These are phyloP conservation scores for Triticum turgidum DNA, from an alignment of 176 grass and related monocot genomes.

Conservation along the genomic window DNA sequence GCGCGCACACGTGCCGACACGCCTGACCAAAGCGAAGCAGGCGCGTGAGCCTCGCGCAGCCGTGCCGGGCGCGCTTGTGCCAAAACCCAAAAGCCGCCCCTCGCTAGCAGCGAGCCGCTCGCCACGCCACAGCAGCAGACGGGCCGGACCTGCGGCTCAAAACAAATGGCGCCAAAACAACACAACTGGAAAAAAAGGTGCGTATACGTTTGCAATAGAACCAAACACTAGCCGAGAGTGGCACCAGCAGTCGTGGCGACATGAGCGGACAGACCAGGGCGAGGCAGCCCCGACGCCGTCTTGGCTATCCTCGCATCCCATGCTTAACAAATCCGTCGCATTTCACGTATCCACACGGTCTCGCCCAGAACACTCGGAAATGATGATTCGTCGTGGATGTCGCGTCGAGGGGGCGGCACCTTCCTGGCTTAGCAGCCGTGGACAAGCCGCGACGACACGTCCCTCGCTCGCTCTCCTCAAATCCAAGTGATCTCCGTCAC, in stretches of 20 bases:
- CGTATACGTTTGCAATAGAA: not conserved
- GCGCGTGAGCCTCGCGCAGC: not conserved
- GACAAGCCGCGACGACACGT: not conserved
- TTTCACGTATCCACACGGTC: too few species aligned
- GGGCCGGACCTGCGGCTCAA: not conserved
- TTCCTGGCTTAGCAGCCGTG: not conserved
- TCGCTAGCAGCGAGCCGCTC: not conserved
- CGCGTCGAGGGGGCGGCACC: not conserved
- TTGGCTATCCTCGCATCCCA: not conserved
- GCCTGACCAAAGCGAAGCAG: not conserved
- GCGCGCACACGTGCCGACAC: not conserved
- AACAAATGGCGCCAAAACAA: not conserved
- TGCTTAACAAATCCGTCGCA: not conserved
- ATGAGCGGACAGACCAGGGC: not conserved
- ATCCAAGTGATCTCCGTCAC: not conserved
- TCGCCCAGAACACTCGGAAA: not conserved
- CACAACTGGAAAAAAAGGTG: not conserved
- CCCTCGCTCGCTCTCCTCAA: not conserved
- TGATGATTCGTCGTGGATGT: not conserved
- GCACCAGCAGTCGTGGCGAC: not conserved
- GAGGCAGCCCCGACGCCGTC: not conserved
- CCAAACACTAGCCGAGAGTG: not conserved
- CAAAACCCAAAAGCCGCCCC: not conserved
- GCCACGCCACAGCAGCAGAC: too few species aligned
- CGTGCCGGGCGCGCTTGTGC: not conserved